phyloP scores from a whole-genome alignment of 2,329 filamentous ascomycete species.

The Pseudogymnoascus sp. region DNA sequence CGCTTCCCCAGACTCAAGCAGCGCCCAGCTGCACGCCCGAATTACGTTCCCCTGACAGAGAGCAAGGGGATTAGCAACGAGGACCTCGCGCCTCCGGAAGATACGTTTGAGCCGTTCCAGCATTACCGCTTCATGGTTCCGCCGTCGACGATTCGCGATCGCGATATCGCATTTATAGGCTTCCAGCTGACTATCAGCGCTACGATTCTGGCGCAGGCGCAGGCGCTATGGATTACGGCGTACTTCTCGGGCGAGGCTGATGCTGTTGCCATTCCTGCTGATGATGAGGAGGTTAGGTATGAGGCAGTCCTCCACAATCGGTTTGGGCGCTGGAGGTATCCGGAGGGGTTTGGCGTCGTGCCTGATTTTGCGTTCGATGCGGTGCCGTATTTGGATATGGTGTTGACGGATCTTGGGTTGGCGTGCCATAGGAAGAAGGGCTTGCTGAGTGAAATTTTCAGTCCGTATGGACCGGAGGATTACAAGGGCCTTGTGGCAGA shows the following conservation, averaged over 20 bases:
- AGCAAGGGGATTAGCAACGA: constrained; percentile 31
- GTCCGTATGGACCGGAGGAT: constrained; percentile 39
- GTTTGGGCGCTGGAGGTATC: constrained; percentile 64
- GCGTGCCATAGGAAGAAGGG: constrained; percentile 47
- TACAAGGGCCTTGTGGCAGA: constrained; percentile 39
- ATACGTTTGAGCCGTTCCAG: constrained; percentile 28
- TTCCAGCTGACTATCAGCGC: constrained; percentile 38
- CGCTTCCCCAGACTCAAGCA: constrained; percentile 46
- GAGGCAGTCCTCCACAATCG: constrained; percentile 59
- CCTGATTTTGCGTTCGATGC: constrained; percentile 72
- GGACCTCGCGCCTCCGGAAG: neutral
- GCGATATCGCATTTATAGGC: constrained; percentile 38
- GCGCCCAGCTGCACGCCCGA: constrained; percentile 43
- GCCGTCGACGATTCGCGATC: constrained; percentile 31
- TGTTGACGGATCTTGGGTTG: constrained; percentile 60
- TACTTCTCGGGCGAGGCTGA: constrained; percentile 51
- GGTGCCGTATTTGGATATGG: constrained; percentile 63
- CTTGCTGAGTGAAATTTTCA: constrained; percentile 34
- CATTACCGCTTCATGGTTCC: constrained; percentile 44
- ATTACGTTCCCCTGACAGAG: constrained; percentile 37
- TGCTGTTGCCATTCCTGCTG: constrained; percentile 16
- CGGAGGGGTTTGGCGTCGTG: constrained; percentile 54
- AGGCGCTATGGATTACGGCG: constrained; percentile 57
- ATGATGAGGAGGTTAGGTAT: constrained; percentile 36
- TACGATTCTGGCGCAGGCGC: constrained; percentile 36